Evolutionary conservation across 352 stramenopile species (phyloP).

Genomic region (Phytophthora citrophthora): DNA sequence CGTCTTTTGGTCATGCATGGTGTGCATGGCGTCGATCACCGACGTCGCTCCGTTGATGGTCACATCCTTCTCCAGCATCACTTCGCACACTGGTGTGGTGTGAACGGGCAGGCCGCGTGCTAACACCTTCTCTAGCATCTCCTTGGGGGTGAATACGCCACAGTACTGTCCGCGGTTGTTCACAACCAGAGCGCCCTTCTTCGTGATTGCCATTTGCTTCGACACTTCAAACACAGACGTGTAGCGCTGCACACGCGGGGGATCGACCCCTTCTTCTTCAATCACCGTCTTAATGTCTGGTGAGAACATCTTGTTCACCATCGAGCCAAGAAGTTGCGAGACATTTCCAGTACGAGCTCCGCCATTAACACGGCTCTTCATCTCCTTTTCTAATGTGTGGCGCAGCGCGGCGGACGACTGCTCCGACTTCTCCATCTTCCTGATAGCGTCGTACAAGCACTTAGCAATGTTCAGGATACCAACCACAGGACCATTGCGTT

Average conservation of each 20-base stretch:
- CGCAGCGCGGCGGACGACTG: slow-evolving; percentile 75
- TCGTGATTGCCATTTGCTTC: slow-evolving; percentile 93
- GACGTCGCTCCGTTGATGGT: slow-evolving; percentile 72
- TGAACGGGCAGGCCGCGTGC: slow-evolving; percentile 92
- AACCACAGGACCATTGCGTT: slow-evolving; percentile 87
- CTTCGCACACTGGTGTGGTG: slow-evolving; percentile 92
- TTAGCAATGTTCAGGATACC: slow-evolving; percentile 98
- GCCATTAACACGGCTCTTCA: slow-evolving; percentile 52
- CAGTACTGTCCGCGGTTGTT: slow-evolving; percentile 93
- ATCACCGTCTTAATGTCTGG: slow-evolving; percentile 88
- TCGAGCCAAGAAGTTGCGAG: slow-evolving; percentile 75
- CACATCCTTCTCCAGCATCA: slow-evolving; percentile 87
- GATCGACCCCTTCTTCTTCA: slow-evolving; percentile 77
- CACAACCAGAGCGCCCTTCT: slow-evolving; percentile 95
- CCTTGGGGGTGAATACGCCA: slow-evolving; percentile 97
- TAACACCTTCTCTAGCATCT: slow-evolving; percentile 97
- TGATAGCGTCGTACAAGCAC: slow-evolving; percentile 98
- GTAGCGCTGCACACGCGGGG: slow-evolving; percentile 82
- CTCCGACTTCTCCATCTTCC: slow-evolving; percentile 95
- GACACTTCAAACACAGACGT: slow-evolving; percentile 94
- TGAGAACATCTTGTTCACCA: slow-evolving; percentile 91
- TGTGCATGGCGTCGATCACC: slow-evolving; percentile 89
- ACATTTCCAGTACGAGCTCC: slow-evolving; percentile 47
- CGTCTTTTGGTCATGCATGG: slow-evolving; percentile 90
- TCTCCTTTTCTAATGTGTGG: slow-evolving; percentile 81